These are phyloP conservation scores for Penicillium paradoxum DNA, from an alignment of 495 filamentous ascomycete genomes.

Conservation along the genomic window DNA sequence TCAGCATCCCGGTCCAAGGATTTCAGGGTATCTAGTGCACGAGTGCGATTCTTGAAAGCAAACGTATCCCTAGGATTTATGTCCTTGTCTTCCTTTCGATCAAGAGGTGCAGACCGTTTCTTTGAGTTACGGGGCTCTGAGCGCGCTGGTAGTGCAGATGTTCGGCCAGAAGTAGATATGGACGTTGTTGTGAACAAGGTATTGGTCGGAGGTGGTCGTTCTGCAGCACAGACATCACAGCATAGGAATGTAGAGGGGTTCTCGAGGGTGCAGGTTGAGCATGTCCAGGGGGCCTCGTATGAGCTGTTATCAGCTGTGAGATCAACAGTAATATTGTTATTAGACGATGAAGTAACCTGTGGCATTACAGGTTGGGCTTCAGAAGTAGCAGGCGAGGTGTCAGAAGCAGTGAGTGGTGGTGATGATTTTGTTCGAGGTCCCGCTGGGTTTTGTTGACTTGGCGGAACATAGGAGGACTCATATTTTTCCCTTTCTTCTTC, in stretches of 20 bases:
- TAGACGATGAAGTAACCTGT: background rate
- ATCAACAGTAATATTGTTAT: slow-evolving; percentile 6
- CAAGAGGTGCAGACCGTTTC: slow-evolving; percentile 18
- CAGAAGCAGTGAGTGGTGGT: slow-evolving; percentile 15
- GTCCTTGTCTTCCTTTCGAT: slow-evolving; percentile 7
- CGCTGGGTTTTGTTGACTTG: slow-evolving; percentile 56
- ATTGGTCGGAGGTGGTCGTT: slow-evolving; percentile 47
- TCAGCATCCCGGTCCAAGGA: slow-evolving; percentile 35
- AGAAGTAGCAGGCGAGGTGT: slow-evolving; percentile 7
- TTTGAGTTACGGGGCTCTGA: slow-evolving; percentile 16
- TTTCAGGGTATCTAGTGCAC: slow-evolving; percentile 35
- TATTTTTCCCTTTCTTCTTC: slow-evolving; percentile 75
- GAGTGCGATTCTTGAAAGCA: slow-evolving; percentile 33
- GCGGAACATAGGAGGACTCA: slow-evolving; percentile 59
- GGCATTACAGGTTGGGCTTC: background rate
- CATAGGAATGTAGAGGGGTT: slow-evolving; percentile 65
- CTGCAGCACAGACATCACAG: slow-evolving; percentile 74
- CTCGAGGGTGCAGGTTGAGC: slow-evolving; percentile 73
- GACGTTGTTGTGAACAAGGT: slow-evolving; percentile 15
- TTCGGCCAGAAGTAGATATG: background rate
- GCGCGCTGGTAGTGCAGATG: background rate
- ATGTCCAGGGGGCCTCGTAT: slow-evolving; percentile 59
- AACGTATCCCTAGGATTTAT: slow-evolving; percentile 16
- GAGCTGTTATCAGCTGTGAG: slow-evolving; percentile 24
- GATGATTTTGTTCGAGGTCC: slow-evolving; percentile 40